Percentiles rank a stretch among this genome's conserved stretches.
Evolutionary conservation across 1,139 yeast genomes (phyloP).

Genomic region (Scheffersomyces illinoinensis): DNA sequence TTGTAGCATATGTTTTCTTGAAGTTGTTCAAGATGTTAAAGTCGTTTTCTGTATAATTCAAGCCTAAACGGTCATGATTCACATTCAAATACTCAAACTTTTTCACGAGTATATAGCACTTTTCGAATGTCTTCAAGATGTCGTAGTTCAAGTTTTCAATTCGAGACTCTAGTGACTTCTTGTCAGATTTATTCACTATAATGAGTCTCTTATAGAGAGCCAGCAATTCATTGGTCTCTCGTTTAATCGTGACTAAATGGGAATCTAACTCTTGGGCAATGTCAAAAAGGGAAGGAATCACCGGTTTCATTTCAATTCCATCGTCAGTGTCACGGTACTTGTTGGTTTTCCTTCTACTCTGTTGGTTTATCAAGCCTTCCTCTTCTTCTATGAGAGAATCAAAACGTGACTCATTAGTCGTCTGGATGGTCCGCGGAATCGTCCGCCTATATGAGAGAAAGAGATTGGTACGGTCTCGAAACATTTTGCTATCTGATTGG

Average conservation of each 20-base stretch:
- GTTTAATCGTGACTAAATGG: slow-evolving; percentile 49
- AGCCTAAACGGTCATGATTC: slow-evolving; percentile 33
- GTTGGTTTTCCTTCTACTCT: slow-evolving; percentile 16
- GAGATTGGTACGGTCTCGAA: slow-evolving; percentile 72
- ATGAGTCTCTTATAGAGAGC: slow-evolving; percentile 77
- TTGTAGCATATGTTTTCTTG: slow-evolving; percentile 80
- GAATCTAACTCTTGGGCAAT: slow-evolving; percentile 72
- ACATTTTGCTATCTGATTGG: slow-evolving; percentile 38
- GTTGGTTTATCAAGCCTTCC: slow-evolving; percentile 44
- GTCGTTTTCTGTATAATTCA: slow-evolving; percentile 49
- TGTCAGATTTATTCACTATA: slow-evolving; percentile 83
- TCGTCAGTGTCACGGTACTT: slow-evolving; percentile 17
- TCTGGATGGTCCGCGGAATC: slow-evolving; percentile 47
- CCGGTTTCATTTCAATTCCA: slow-evolving; percentile 47
- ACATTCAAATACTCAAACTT: slow-evolving; percentile 55
- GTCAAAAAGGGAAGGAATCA: slow-evolving; percentile 81
- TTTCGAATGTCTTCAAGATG: slow-evolving; percentile 72
- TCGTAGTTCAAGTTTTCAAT: slow-evolving; percentile 77
- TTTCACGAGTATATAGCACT: slow-evolving; percentile 75
- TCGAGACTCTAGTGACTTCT: slow-evolving; percentile 62
- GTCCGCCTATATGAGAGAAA: slow-evolving; percentile 73
- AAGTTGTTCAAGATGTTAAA: slow-evolving; percentile 72
- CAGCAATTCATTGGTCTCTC: slow-evolving; percentile 57
- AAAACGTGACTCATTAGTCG: slow-evolving; percentile 28
- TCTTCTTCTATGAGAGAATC: slow-evolving; percentile 53